A percentile compares a stretch with the other conserved stretches of the same genome.
Evolutionary conservation across 2,329 filamentous ascomycete genomes (phyloP).

Genomic region (Fusarium staphyleae): DNA sequence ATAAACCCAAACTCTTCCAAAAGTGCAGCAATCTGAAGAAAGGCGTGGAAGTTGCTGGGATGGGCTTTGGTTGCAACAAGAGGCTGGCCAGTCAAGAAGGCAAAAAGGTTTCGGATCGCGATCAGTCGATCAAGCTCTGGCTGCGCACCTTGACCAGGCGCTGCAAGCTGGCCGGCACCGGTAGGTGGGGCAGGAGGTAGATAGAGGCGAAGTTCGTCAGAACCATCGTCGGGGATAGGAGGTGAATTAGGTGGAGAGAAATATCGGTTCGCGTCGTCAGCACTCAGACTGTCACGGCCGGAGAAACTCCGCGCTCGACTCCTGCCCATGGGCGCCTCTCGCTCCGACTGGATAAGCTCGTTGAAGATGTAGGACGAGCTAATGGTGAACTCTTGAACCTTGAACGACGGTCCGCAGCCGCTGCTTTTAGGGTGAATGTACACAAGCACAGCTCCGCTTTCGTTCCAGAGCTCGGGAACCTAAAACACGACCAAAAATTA

Average conservation of each 20-base stretch:
- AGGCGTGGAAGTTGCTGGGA: slow-evolving; percentile 60
- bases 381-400: slow-evolving; percentile 61
- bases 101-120: slow-evolving; percentile 69
- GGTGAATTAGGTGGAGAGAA: slow-evolving; percentile 50
- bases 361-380: slow-evolving; percentile 62
- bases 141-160: slow-evolving; percentile 44
- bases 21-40: slow-evolving; percentile 61
- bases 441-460: slow-evolving; percentile 63
- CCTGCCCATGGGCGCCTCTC: slow-evolving; percentile 44
- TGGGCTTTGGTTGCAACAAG: slow-evolving; percentile 64
- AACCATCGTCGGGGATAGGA: slow-evolving; percentile 45
- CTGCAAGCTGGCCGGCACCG: slow-evolving; percentile 45
- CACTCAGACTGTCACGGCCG: slow-evolving; percentile 56
- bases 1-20: slow-evolving; percentile 66
- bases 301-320: slow-evolving; percentile 55
- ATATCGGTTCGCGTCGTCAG: slow-evolving; percentile 56
- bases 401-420: slow-evolving; percentile 65
- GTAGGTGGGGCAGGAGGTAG: slow-evolving; percentile 56
- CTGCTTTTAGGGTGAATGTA: slow-evolving; percentile 62
- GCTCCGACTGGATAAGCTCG: slow-evolving; percentile 58
- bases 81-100: slow-evolving; percentile 69
- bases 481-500: slow-evolving; percentile 41
- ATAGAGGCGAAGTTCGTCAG: slow-evolving; percentile 59
- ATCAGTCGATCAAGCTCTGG: slow-evolving; percentile 62
- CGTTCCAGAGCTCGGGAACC: slow-evolving; percentile 73